Base-by-base conservation (phyloP, 2,329 filamentous ascomycete genomes). In the Alternaria alternata region DNA sequence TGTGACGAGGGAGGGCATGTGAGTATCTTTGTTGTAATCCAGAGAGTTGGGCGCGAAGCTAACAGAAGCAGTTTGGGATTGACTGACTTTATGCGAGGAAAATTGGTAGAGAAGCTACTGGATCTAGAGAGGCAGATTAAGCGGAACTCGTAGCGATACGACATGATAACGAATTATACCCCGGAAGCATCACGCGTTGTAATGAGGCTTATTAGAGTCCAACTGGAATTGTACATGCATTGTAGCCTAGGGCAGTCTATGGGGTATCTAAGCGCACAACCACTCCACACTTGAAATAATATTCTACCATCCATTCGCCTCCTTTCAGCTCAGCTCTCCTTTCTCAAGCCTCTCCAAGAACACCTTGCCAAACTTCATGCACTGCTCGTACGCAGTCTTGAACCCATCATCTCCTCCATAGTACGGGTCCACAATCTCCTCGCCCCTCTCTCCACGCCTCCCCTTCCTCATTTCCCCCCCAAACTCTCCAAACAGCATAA, bases 401-500 rank as follows among this genome's bases (percentile, higher is more conserved):
- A 62, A 64, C 14, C 54, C 62, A 9, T 51, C 52, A 18, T 62
- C 68, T 24, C 63, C 67, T 18, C 73, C 93, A 78, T 98, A 98
- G 81, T 98, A 99, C 14, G 95, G 95, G 78, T 98, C 95, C 59
- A 87, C 46, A 83, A 56, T 51, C 59, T 62, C 59, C 49, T 59
- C 55, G 1, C 55, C 61, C 54, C 22, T 26, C 22, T 57, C 61
- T 12, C 39, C 32, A 16, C 51, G 43, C 39, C 43, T 30, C 11
- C 46, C 44, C 51, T 63, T 68, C 56, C 71, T 67, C 63, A 62
- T 71, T 69, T 75, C 86, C 34, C 82, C 87, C 4, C 91, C 91
- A 72, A 91, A 93, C 70, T 94, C 91, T 32, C 95, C 95, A 81
- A 95, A 98, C 49, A 98, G 81, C 84, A 91, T 89, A 54, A 96